phyloP scores from a whole-genome alignment of 2,329 filamentous ascomycete genomes.

The Fonsecaea nubica region DNA sequence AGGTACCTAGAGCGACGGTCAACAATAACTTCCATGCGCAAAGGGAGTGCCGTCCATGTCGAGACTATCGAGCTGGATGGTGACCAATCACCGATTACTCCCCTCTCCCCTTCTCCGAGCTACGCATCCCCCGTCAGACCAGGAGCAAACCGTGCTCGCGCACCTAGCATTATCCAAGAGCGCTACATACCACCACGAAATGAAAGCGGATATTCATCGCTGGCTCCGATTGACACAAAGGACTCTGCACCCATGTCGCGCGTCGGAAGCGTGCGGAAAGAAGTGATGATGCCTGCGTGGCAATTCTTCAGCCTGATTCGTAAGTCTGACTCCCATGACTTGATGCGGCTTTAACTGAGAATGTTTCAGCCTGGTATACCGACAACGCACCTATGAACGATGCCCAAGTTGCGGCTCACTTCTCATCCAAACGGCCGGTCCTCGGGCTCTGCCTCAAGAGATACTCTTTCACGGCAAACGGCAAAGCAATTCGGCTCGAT shows the following conservation, averaged over 20 bases:
- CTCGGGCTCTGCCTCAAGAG: slow-evolving; percentile 92
- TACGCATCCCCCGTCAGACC: slow-evolving; percentile 41
- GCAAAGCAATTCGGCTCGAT: slow-evolving; percentile 72
- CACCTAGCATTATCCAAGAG: slow-evolving; percentile 53
- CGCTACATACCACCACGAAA: slow-evolving; percentile 51
- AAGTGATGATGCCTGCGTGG: slow-evolving; percentile 95
- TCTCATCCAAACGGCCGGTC: slow-evolving; percentile 80
- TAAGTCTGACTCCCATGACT: slow-evolving; percentile 55
- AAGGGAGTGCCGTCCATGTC: slow-evolving; percentile 49
- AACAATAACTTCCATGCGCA: slow-evolving; percentile 58
- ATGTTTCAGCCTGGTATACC: slow-evolving; percentile 78
- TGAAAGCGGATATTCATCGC: slow-evolving; percentile 51
- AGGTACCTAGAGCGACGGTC: slow-evolving; percentile 71
- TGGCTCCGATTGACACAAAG: slow-evolving; percentile 44
- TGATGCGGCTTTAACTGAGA: slow-evolving; percentile 49
- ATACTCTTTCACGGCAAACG: slow-evolving; percentile 76
- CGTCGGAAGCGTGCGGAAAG: slow-evolving; percentile 65
- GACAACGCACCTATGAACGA: slow-evolving; percentile 69
- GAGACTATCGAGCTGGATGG: slow-evolving; percentile 51
- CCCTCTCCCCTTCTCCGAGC: slow-evolving; percentile 45
- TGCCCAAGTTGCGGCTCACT: slow-evolving; percentile 85
- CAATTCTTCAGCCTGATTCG: slow-evolving; percentile 94
- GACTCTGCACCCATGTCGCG: slow-evolving; percentile 42
- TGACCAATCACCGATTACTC: slow-evolving; percentile 42
- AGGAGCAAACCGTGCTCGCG: slow-evolving; percentile 40